Base-by-base conservation (phyloP, 1,284 basidiomycete species). In the Earliella scabrosa region DNA sequence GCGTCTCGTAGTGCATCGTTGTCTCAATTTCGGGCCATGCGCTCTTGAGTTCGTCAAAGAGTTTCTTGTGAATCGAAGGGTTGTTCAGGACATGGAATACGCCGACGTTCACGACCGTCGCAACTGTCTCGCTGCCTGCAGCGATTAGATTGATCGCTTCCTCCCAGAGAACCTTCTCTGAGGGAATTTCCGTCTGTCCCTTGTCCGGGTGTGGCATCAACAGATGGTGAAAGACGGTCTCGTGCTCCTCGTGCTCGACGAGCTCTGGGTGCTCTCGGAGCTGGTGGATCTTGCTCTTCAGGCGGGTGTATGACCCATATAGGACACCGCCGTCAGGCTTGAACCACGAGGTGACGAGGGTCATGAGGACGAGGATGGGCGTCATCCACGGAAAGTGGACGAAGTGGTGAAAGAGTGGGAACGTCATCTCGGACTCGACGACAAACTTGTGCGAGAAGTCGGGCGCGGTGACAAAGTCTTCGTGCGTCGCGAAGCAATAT, bases 201-300 rank as follows among this genome's bases (percentile, higher is more conserved):
- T 48, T 48, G 16, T 48, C 45, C 20, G 45, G 45, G 14, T 36
- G 45, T 10, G 45, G 45, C n/a, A 18, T 48, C 32, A 48, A 10
- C 23, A 48, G 14, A 16, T 48, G 45, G 32, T 48, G 45, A 24
- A 35, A 48, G 14, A 48, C 16, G 11, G 45, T 48, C 45, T 48
- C 45, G 18, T 48, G 45, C 1, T 36, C 45, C 5, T 48, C 31
- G 6, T 48, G 27, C 7, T 48, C 32, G 4, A 48, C 26, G n/a
- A 48, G 20, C 10, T 34, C 31, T 7, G 34, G 45, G 21, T 36
- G 31, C 35, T n/a, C 21, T 6, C n/a, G 6, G 23, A 48, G 14
- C 9, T 48, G 8, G 16, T 48, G 24, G 20, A 48, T 36, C 35
- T 48, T 35, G 32, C 32, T 26, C 16, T 23, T 13, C 18, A 48